Evolutionary conservation across 352 stramenopile species (phyloP), one percentile per base, ranked within the genome.

Genomic region (Elongisporangium prolatum): DNA sequence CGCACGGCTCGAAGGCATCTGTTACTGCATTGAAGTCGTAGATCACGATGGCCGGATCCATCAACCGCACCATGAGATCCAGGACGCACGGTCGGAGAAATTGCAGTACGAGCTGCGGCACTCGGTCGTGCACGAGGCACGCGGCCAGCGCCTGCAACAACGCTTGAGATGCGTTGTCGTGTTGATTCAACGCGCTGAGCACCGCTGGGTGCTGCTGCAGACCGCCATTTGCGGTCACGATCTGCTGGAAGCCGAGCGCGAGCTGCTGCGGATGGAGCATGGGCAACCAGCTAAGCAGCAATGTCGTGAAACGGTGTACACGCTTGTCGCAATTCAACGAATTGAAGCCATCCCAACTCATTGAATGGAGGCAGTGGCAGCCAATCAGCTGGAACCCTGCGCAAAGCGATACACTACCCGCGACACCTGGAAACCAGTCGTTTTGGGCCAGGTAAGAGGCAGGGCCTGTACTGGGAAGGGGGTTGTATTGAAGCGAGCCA

Each of bases 31-130:
- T 38, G 9, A 57, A 47, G 17, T 88, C 74, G 59, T 81, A 86
- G 44, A 91, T 50, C 25, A 58, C 65, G 16, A 82, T 58, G 3
- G 59, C 63, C 11, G 76, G 71, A 56, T 91, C 75, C 38, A 82
- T 69, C 13, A 95, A 63, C 4, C 80, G 83, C 50, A 74, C 74
- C 48, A 89, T 67, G 44, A 94, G 61, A 47, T 95, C 86, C 54
- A 92, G 60, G 21, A 80, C 52, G 48, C 92, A 95, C 25, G 84
- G 75, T 17, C 81, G 75, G 44, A 95, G 60, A 54, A 91, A 61
- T 55, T 80, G 69, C 22, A 92, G 59, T 17, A 92, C 61, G 8
- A 70, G 37, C 48, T 52, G 63, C 14, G 77, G 68, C 17, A 89
- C 63, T n/a, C 79, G 63, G 0, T 75, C 59, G 48, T 87, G 68